phyloP scores from a whole-genome alignment of 2,329 filamentous ascomycete species.

The Beauveria bassiana region DNA sequence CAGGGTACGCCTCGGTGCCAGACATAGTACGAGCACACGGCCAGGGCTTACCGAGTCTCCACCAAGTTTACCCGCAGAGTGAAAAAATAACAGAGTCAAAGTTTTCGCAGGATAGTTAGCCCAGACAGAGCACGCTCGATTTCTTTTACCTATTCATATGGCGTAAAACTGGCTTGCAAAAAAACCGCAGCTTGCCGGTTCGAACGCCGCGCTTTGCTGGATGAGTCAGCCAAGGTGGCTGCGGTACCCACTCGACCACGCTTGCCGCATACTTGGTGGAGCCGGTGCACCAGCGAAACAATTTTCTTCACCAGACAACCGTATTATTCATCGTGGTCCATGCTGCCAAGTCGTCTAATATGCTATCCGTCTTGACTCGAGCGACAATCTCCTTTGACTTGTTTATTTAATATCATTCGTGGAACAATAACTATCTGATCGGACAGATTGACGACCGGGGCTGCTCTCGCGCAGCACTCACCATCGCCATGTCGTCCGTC shows the following conservation, averaged over 20 bases:
- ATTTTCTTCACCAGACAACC: slow-evolving; percentile 8
- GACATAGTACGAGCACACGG: not conserved
- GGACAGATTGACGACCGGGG: not conserved
- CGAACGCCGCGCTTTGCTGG: slow-evolving; percentile 5
- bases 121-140: too few relatives aligned
- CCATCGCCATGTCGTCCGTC: slow-evolving; percentile 38
- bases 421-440: too few relatives aligned
- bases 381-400: not conserved
- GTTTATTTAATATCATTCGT: not conserved
- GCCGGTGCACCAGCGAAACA: not conserved
- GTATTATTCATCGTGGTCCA: not conserved
- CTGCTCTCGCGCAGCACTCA: not conserved
- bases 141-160: not conserved
- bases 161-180: not conserved
- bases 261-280: not conserved
- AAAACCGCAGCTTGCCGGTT: not conserved
- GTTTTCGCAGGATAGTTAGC: too few relatives aligned
- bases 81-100: not conserved
- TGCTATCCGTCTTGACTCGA: not conserved
- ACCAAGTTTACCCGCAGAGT: not conserved
- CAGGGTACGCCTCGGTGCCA: not conserved
- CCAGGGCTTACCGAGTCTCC: not conserved
- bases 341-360: not conserved
- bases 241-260: slow-evolving; percentile 5
- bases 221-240: slow-evolving; percentile 2